Percentiles rank a stretch among this genome's conserved stretches.
phyloP scores from a whole-genome alignment of 2,329 filamentous ascomycete species.

The Apiospora arundinis region DNA sequence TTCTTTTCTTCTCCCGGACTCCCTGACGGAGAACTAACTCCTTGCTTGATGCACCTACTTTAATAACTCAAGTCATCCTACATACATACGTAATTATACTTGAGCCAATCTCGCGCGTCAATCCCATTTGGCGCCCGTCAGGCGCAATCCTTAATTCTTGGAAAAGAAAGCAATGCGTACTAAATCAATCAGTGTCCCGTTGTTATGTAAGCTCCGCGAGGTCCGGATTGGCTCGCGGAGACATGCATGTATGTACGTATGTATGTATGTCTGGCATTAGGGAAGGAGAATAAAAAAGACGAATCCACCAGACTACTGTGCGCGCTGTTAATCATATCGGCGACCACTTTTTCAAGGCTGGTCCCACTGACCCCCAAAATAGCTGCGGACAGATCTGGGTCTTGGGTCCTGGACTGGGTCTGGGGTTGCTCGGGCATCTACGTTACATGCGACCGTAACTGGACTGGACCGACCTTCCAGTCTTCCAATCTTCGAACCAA shows the following conservation, averaged over 20 bases:
- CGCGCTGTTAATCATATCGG: not conserved
- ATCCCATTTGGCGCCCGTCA: not conserved
- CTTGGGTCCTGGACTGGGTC: too few species aligned
- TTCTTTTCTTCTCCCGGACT: too few species aligned
- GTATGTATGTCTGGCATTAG: not conserved
- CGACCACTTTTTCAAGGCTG: slow-evolving; percentile 6
- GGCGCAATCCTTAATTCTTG: not conserved
- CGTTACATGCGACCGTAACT: not conserved
- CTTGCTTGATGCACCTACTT: not conserved
- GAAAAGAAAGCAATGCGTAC: not conserved
- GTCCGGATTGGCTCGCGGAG: not conserved
- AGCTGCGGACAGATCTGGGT: not conserved
- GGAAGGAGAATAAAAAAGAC: not conserved
- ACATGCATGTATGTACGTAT: not conserved
- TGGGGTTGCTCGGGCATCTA: slow-evolving; percentile 3
- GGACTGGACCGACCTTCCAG: not conserved
- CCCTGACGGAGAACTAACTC: not conserved
- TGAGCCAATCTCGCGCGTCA: not conserved
- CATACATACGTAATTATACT: not conserved
- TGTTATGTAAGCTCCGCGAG: not conserved
- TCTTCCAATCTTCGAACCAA: not conserved
- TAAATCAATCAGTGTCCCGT: too few species aligned
- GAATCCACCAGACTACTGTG: not conserved
- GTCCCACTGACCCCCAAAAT: slow-evolving; percentile 11
- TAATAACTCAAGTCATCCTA: not conserved